Conservation (phyloP, 352 stramenopile species). For the Phytophthora lateralis region DNA sequence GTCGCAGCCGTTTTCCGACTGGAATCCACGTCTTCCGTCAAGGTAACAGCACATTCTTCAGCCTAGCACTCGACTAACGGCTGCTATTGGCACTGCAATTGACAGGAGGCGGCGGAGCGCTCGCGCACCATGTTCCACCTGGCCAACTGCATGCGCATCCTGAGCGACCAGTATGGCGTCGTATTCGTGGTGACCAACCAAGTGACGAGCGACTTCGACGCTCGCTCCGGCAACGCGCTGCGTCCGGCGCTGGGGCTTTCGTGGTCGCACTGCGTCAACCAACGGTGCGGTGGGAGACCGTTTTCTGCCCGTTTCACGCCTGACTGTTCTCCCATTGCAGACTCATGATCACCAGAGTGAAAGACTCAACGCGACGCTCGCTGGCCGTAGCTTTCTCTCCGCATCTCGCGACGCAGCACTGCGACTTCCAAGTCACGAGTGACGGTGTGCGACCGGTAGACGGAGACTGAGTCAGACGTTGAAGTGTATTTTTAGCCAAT, state of each 20-base stretch:
- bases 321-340: slow-evolving; percentile 26
- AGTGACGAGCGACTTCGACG: slow-evolving; percentile 72
- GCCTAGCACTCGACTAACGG: not conserved
- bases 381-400: slow-evolving; percentile 69
- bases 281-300: slow-evolving; percentile 43
- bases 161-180: slow-evolving; percentile 77
- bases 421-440: slow-evolving; percentile 67
- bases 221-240: slow-evolving; percentile 31
- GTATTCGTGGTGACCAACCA: slow-evolving; percentile 84
- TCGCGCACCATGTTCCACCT: slow-evolving; percentile 83
- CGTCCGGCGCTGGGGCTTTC: slow-evolving; percentile 76
- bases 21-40: slow-evolving; percentile 69
- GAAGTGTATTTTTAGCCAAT: slow-evolving; percentile 18
- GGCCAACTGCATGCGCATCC: slow-evolving; percentile 84
- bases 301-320: not conserved
- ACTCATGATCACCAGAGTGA: slow-evolving; percentile 53
- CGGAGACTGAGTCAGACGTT: slow-evolving; percentile 22
- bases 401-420: slow-evolving; percentile 38
- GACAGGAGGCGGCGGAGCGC: slow-evolving; percentile 69
- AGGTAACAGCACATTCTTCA: slow-evolving; percentile 33
- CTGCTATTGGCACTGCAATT: not conserved
- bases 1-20: slow-evolving; percentile 78
- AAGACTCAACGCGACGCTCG: slow-evolving; percentile 32
- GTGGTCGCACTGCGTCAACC: slow-evolving; percentile 88
- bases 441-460: slow-evolving; percentile 44